Evolutionary conservation across 148 eudicot species (phyloP).

Genomic region (Vaccinium darrowii): DNA sequence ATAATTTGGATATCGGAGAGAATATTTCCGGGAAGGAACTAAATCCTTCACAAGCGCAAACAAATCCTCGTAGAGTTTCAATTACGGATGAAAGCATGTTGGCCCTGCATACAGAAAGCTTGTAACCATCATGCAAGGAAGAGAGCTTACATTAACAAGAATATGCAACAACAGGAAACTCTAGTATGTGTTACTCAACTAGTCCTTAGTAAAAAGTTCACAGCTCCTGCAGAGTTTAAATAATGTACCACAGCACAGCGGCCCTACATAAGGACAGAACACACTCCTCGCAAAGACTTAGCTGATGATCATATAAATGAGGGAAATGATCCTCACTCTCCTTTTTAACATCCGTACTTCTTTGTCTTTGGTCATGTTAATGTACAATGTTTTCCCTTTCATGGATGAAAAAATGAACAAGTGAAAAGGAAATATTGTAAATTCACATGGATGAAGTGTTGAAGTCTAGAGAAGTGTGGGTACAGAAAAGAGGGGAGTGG

Average conservation of each 20-base stretch:
- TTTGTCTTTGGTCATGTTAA: not conserved
- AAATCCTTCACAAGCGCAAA: slow-evolving; percentile 47
- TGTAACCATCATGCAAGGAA: not conserved
- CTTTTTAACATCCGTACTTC: not conserved
- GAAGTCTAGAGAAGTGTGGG: too few relatives aligned
- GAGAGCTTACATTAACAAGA: not conserved
- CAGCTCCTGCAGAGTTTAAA: not conserved
- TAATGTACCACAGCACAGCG: not conserved
- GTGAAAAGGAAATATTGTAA: not conserved
- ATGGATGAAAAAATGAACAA: not conserved
- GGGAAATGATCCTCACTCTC: not conserved
- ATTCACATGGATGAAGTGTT: not conserved
- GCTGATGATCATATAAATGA: not conserved
- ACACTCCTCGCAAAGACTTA: not conserved
- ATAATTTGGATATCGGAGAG: slow-evolving; percentile 46
- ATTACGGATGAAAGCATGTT: slow-evolving; percentile 58
- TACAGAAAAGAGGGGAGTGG: not conserved
- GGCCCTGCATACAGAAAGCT: slow-evolving; percentile 48
- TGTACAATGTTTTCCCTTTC: too few relatives aligned
- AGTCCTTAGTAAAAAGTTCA: not conserved
- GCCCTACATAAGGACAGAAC: not conserved
- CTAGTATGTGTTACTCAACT: not conserved
- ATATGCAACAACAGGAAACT: not conserved
- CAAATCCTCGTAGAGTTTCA: slow-evolving; percentile 64
- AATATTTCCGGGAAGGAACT: slow-evolving; percentile 78